Conservation (phyloP, 2,329 filamentous ascomycete species). For the Talaromyces islandicus region DNA sequence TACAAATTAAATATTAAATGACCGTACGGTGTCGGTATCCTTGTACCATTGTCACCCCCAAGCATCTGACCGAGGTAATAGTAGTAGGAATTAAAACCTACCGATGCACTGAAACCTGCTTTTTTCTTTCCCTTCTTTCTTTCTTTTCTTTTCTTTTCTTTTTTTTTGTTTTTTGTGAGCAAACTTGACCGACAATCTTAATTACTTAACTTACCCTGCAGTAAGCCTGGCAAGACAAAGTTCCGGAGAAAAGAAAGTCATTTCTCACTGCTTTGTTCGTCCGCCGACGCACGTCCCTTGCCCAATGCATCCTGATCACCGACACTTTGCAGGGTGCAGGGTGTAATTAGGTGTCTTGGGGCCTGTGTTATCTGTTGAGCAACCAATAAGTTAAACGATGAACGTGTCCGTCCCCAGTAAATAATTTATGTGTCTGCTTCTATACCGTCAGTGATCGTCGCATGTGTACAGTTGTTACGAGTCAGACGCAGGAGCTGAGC, state of each 20-base stretch:
- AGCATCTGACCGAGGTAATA: not conserved
- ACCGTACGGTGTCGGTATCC: not conserved
- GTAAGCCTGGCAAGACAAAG: not conserved
- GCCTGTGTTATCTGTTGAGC: not conserved
- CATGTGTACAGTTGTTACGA: not conserved
- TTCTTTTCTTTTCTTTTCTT: not conserved
- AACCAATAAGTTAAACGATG: not conserved
- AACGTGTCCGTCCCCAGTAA: not conserved
- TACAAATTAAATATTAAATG: no score
- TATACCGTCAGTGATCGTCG: not conserved
- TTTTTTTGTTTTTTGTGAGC: not conserved
- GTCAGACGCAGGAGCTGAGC: not conserved
- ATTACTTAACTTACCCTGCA: not conserved
- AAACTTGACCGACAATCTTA: not conserved
- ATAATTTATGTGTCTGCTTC: not conserved
- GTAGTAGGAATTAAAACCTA: not conserved
- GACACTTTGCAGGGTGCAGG: not conserved
- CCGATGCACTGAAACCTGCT: not conserved
- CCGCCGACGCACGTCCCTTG: not conserved
- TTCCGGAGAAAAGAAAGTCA: not conserved
- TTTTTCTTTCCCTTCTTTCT: not conserved
- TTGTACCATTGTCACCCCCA: not conserved
- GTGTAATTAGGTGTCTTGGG: no score
- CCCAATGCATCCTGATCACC: not conserved
- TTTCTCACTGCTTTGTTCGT: not conserved